phyloP scores from a whole-genome alignment of 768 basidiomycete genomes.

The Tulasnella sp. region DNA sequence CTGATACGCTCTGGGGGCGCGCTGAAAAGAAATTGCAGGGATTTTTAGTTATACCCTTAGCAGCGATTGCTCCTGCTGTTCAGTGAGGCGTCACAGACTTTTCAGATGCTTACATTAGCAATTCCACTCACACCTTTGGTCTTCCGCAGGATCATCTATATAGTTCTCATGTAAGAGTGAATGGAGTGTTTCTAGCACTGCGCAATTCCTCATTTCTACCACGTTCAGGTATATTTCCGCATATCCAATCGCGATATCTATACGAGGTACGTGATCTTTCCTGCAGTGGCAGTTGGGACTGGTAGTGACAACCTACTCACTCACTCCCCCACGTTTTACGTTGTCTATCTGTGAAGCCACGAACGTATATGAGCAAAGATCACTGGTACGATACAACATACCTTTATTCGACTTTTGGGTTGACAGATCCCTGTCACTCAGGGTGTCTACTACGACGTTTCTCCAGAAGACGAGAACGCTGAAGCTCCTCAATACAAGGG shows the following conservation, averaged over 20 bases:
- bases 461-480: slow-evolving; percentile 28
- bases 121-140: not conserved
- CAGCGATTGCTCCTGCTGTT: slow-evolving; percentile 75
- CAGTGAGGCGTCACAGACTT: too few species aligned
- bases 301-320: too few species aligned
- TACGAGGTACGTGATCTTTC: too few species aligned
- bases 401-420: not conserved
- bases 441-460: slow-evolving; percentile 51
- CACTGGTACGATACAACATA: slow-evolving; percentile 35
- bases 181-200: slow-evolving; percentile 48
- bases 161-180: slow-evolving; percentile 87
- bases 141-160: slow-evolving; percentile 61
- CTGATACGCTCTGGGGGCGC: too few species aligned
- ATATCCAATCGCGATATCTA: slow-evolving; percentile 36
- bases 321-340: too few species aligned
- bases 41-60: slow-evolving; percentile 63
- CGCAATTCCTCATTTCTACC: slow-evolving; percentile 3
- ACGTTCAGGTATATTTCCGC: slow-evolving; percentile 32
- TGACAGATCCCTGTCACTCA: not conserved
- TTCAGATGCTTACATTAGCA: too few species aligned
- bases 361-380: slow-evolving; percentile 83
- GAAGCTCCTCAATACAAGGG: slow-evolving; percentile 26
- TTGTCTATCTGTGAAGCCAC: too few species aligned
- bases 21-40: too few species aligned
- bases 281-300: too few species aligned